Base-by-base conservation (phyloP, 2,329 filamentous ascomycete genomes). In the Chlorencoelia australis region DNA sequence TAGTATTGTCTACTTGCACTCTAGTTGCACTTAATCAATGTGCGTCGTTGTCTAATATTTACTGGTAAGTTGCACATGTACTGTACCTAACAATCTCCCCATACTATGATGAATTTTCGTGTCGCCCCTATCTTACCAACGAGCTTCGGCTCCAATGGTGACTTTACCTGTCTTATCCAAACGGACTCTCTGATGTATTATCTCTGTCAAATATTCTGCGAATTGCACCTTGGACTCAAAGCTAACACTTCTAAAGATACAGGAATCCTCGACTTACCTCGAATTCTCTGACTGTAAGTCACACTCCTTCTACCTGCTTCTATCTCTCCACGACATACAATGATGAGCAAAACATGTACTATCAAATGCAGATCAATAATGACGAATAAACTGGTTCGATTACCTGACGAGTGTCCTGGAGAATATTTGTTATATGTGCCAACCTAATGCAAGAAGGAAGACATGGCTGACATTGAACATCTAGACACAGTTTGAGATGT, bases 161-260 rank as follows among this genome's bases (percentile, higher is more conserved):
- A 73, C 65, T 58, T 41, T 66, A 71, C 69, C 68, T 63, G 68
- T 71, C 68, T 66, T 61, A 61, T 65, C 69, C 68, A 73, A 72
- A 69, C 61, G 67, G 68, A 71, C 66, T 56, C 48, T 56, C 66
- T 69, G 66, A 69, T 58, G 33, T 44, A 45, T 30, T 7, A 24
- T 24, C 11, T 18, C 7, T 18, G 20, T 19, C 28, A 15, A 25
- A 17, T 9, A 10, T 13, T 15, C 20, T 31, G n/a, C n/a, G n/a
- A n/a, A n/a, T n/a, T 25, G 11, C 11, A 4, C 24, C 8, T 20
- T 24, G 22, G 10, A 35, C 13, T 13, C 16, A 39, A 26, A 13
- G 39, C 48, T 49, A 45, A 49, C 38, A 27, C 32, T 24, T 32
- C 35, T 34, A 31, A 32, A 43, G 39, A 40, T 27, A 39, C 33